Conservation (phyloP, 2,329 filamentous ascomycete species). For the Exophiala sideris region DNA sequence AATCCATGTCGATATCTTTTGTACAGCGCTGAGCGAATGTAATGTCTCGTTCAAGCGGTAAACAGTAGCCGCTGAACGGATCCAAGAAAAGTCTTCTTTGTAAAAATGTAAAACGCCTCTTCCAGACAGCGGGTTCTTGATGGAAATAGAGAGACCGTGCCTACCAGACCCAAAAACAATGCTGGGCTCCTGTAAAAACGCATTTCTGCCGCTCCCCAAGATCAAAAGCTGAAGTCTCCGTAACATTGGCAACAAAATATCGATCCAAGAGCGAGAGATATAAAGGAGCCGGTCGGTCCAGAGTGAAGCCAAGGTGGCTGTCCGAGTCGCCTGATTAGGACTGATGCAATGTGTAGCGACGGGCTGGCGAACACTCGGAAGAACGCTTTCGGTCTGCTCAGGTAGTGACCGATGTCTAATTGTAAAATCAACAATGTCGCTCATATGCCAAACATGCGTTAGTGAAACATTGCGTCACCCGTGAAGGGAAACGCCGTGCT, state of each 20-base stretch:
- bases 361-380: slow-evolving; percentile 1
- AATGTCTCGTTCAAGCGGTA: slow-evolving; percentile 17
- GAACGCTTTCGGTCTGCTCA: background rate
- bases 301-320: background rate
- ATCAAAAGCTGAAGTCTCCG: background rate
- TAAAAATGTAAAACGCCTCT: background rate
- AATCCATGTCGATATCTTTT: slow-evolving; percentile 21
- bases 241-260: background rate
- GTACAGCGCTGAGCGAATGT: slow-evolving; percentile 24
- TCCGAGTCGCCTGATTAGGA: slow-evolving; percentile 9
- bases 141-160: background rate
- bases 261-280: background rate
- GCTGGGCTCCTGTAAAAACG: background rate
- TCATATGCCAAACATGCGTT: slow-evolving; percentile 20
- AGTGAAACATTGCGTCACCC: slow-evolving; percentile 12
- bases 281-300: background rate
- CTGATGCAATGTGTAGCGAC: background rate
- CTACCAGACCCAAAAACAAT: background rate
- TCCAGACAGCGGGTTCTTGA: background rate
- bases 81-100: slow-evolving; percentile 14
- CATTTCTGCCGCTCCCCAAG: background rate
- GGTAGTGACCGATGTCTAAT: slow-evolving; percentile 10
- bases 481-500: slow-evolving; percentile 14
- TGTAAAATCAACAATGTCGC: slow-evolving; percentile 16
- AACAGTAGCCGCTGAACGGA: slow-evolving; percentile 19